phyloP scores from a whole-genome alignment of 441 rosid species.

The Hura crepitans region DNA sequence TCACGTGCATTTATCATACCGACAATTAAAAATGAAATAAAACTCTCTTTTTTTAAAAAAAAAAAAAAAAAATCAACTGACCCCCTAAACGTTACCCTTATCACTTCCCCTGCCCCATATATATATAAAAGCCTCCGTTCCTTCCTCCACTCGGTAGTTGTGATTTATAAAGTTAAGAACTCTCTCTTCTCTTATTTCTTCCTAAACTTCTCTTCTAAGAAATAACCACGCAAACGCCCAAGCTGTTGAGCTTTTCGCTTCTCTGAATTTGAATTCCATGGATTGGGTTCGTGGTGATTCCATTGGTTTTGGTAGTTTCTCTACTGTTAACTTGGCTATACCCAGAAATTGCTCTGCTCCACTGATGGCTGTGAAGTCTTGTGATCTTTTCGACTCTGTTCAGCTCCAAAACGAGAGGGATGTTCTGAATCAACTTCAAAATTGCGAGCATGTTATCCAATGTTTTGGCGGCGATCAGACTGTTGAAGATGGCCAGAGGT shows the following conservation, averaged over 20 bases:
- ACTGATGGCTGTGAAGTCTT: constrained; percentile 61
- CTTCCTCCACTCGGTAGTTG: neutral
- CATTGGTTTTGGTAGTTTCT: constrained; percentile 67
- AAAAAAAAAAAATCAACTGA: no score
- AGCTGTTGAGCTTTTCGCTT: no score
- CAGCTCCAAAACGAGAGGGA: constrained; percentile 51
- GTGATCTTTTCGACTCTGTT: constrained; percentile 27
- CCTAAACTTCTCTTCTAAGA: neutral
- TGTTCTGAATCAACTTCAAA: constrained; percentile 39
- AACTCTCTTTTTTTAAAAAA: neutral
- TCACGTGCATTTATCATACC: constrained; percentile 48
- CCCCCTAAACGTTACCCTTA: neutral
- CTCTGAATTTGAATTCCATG: constrained; percentile 32
- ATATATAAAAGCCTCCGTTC: neutral
- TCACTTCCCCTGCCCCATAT: neutral
- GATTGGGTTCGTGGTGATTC: constrained; percentile 77
- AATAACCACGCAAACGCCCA: neutral
- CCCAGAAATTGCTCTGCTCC: constrained; percentile 27
- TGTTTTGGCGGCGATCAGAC: constrained; percentile 44
- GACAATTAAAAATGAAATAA: constrained; percentile 11
- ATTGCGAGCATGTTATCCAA: constrained; percentile 42
- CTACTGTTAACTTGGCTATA: constrained; percentile 45
- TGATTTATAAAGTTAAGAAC: neutral
- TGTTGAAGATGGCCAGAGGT: constrained; percentile 40
- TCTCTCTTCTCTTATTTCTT: neutral